Evolutionary conservation across 208 protist species (phyloP), one percentile per base, ranked within the genome.

Genomic region (Trypanosoma lewisi): DNA sequence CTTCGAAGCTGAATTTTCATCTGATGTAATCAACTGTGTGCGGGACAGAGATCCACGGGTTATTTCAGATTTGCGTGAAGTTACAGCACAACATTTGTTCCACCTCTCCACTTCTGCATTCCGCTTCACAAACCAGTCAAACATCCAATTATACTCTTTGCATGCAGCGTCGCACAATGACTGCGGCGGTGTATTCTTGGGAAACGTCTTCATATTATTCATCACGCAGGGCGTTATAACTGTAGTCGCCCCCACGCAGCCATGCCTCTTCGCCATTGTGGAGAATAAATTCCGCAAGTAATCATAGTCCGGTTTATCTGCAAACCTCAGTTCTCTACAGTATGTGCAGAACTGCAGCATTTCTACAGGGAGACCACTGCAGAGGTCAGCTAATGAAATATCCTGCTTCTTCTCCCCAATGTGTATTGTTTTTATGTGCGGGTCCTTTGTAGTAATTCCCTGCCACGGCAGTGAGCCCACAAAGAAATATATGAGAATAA

Each of bases 401-500:
- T 73, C 53, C 19, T 90, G 87, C 68, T 96, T 96, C 67, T 82
- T 93, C 55, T 93, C 83, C 5, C 87, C 90, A 49, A 96, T 94
- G 47, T 80, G 74, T 42, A 82, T 76, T 12, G 82, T 86, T 75
- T 94, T 95, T n/a, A 82, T 63, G 34, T 78, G 75, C 70, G 76
- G 69, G 42, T 93, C 85, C 53, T 80, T 75, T 11, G 76, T 89
- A 30, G 81, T 80, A 25, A 97, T 82, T 14, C 96, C 96, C 53
- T 98, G 96, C 94, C 96, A 98, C 3, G 96, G 96, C 2, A 98
- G 77, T 2, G 36, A 77, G n/a, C 94, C 89, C n/a, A 77, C 78
- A 28, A 95, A 55, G 57, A 98, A 97, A 65, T 98, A 98, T 30
- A 98, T 75, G 37, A 98, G 70, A 30, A 98, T 75, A 75, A 96